Base-by-base conservation (phyloP, 495 filamentous ascomycete genomes). In the Lasiosphaeria hispida region DNA sequence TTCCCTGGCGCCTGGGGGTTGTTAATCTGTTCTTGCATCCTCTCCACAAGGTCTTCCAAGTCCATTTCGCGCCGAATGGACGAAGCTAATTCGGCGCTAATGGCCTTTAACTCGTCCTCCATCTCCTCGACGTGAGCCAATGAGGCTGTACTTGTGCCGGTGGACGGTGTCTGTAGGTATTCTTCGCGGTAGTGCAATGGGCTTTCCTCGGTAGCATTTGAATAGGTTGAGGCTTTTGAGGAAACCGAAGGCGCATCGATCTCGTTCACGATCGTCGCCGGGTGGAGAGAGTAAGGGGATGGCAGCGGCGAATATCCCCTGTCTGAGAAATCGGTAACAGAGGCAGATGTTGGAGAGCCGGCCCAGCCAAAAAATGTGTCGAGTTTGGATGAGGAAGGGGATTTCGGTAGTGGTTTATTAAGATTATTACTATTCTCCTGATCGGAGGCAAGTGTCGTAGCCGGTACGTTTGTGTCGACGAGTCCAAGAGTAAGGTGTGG, bases 61-160 rank as follows among this genome's bases (percentile, higher is more conserved):
- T 98, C 94, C 87, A 98, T 92, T 77, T 98, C 94, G 61, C 94
- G 85, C 57, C 88, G 83, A 64, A 98, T 97, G 33, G 93, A 97
- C 35, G 86, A 81, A 18, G 94, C 95, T 67, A 97, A 74, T 74
- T 98, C 95, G 55, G 87, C 83, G 72, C 91, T 94, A 67, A 98
- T 92, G 69, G 92, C 87, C 60, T 89, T 87, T 70, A 98, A 73
- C 77, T 98, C 94, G 63, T 91, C 89, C 77, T 97, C 92, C 77
- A 98, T 83, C 64, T 95, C 92, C 65, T 87, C 80, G 71, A 87
- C 70, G 59, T 79, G 67, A 53, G 58, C 53, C 51, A 71, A 52
- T 14, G 77, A 69, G 44, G 70, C 56, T 59, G 71, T 61, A 53
- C 69, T 61, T 57, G 69, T 63, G 58, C 65, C 62, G 54, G 72